Evolutionary conservation across 1,284 basidiomycete species (phyloP).

Genomic region (Clitocybe nebularis): DNA sequence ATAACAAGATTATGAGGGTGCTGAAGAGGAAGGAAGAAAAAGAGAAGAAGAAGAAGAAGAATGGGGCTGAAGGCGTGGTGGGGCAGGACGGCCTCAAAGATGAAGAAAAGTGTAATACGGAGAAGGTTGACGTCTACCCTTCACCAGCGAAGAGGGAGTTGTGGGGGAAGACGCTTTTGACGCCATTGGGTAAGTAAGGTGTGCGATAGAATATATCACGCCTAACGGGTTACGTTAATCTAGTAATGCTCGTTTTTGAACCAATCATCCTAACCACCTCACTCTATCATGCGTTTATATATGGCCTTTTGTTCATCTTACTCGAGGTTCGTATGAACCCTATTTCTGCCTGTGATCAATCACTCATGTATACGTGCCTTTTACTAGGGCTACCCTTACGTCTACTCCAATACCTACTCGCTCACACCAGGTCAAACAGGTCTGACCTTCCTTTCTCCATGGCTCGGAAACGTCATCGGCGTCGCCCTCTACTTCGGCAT

Average conservation of each 20-base stretch:
- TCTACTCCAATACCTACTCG: conserved; percentile 11
- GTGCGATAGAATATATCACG: too few species aligned
- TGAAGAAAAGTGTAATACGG: too few species aligned
- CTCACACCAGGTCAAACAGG: conserved; percentile 9
- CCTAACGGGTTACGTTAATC: too few species aligned
- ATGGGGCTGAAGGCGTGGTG: neutral
- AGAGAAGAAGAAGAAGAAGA: neutral
- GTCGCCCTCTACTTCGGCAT: conserved; percentile 8
- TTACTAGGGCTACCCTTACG: conserved; percentile 9
- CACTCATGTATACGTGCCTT: too few species aligned
- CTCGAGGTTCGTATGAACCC: too few species aligned
- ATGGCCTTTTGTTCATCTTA: conserved; percentile 12
- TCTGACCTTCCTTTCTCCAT: conserved; percentile 7
- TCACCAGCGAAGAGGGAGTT: neutral
- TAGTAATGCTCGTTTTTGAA: conserved; percentile 5
- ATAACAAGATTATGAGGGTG: conserved; percentile 1
- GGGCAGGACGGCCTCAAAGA: neutral
- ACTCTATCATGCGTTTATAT: conserved; percentile 11
- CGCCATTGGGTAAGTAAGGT: neutral
- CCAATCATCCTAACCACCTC: conserved; percentile 8
- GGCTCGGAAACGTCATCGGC: conserved; percentile 5
- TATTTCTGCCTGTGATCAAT: too few species aligned
- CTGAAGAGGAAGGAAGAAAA: conserved; percentile 2
- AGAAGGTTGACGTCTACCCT: too few species aligned
- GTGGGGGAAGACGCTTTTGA: conserved; percentile 7